phyloP scores from a whole-genome alignment of 306 rosid species.

The Lathyrus tuberosus region DNA sequence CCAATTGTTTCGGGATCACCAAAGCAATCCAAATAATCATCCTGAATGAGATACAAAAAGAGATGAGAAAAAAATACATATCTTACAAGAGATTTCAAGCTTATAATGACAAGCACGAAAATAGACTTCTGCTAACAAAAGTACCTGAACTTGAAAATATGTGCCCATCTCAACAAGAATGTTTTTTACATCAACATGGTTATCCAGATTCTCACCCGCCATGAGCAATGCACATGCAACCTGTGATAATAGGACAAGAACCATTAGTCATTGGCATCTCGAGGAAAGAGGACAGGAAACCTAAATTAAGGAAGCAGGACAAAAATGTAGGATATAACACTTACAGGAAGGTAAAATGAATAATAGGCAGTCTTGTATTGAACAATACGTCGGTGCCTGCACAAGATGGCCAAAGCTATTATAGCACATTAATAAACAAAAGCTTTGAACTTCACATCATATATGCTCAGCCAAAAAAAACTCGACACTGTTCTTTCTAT shows the following conservation, averaged over 20 bases:
- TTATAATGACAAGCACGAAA: neutral
- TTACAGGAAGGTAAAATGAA: slow-evolving; percentile 93
- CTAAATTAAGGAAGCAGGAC: slow-evolving; percentile 23
- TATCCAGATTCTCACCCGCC: slow-evolving; percentile 58
- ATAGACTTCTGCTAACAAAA: neutral
- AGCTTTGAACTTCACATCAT: slow-evolving; percentile 22
- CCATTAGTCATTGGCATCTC: slow-evolving; percentile 5
- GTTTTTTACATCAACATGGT: slow-evolving; percentile 55
- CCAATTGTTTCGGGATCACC: slow-evolving; percentile 85
- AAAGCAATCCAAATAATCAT: slow-evolving; percentile 93
- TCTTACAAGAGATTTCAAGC: slow-evolving; percentile 5
- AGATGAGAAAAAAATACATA: slow-evolving; percentile 3
- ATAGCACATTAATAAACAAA: slow-evolving; percentile 10
- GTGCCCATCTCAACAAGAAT: slow-evolving; percentile 67
- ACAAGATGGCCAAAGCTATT: slow-evolving; percentile 29
- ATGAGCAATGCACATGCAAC: slow-evolving; percentile 63
- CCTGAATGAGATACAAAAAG: slow-evolving; percentile 49
- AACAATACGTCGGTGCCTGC: slow-evolving; percentile 93
- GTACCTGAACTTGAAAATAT: slow-evolving; percentile 69
- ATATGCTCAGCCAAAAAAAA: slow-evolving; percentile 9
- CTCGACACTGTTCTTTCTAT: slow-evolving; percentile 9
- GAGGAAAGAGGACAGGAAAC: slow-evolving; percentile 25
- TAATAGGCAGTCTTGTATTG: slow-evolving; percentile 93
- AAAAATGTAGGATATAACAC: slow-evolving; percentile 38
- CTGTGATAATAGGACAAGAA: slow-evolving; percentile 39